phyloP scores from a whole-genome alignment of 257 asterid species.

The Primulina tabacum region DNA sequence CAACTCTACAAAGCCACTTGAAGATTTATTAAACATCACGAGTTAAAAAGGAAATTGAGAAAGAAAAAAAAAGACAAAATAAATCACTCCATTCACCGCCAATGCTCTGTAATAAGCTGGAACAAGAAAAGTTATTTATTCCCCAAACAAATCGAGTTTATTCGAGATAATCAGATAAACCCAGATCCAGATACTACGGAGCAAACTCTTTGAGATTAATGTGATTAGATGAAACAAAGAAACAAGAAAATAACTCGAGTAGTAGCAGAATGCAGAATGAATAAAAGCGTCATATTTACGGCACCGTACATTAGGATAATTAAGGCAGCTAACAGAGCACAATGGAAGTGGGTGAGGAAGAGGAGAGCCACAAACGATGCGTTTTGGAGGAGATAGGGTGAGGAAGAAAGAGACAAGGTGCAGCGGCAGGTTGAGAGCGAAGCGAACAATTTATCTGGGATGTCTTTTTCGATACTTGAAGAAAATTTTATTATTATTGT shows the following conservation, averaged over 20 bases:
- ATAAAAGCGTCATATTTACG: neutral
- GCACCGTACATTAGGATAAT: neutral
- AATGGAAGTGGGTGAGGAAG: constrained; percentile 12
- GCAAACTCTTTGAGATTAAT: constrained; percentile 3
- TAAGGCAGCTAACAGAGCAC: constrained; percentile 26
- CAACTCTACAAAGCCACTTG: constrained; percentile 2
- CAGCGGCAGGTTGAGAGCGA: constrained; percentile 2
- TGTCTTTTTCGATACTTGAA: constrained; percentile 24
- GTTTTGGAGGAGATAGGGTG: constrained; percentile 24
- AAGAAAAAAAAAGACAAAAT: neutral
- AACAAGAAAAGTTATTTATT: neutral
- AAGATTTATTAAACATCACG: constrained; percentile 3
- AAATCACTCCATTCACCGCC: neutral
- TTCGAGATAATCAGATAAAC: neutral
- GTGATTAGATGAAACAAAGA: neutral
- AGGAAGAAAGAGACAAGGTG: neutral
- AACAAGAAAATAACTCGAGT: neutral
- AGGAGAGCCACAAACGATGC: constrained; percentile 24
- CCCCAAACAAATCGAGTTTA: neutral
- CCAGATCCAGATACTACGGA: constrained; percentile 30
- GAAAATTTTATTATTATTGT: too few relatives aligned
- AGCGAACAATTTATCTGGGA: constrained; percentile 8
- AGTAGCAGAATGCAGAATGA: constrained; percentile 26
- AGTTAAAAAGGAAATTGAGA: neutral
- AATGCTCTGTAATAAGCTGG: neutral